Evolutionary conservation across 2,329 filamentous ascomycete species (phyloP), one percentile per base, ranked within the genome.

Genomic region (Fusarium praegraminearum): DNA sequence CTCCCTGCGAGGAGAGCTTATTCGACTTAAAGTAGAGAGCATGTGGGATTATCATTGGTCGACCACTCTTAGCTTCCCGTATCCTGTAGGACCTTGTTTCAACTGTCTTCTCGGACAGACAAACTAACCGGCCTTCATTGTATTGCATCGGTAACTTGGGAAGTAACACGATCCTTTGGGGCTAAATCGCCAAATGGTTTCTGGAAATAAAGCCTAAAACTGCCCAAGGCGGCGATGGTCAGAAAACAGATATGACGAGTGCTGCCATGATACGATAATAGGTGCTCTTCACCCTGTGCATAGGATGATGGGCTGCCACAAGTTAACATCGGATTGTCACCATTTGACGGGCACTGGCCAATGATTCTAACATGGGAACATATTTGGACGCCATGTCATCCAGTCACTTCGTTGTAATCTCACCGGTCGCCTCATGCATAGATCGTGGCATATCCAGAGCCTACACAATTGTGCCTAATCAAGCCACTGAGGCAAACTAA

Each of bases 371-470:
- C 18, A 61, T 38, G 28, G 44, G 40, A 44, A 30, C 20, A 62
- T 56, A 16, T 24, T 43, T 47, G 26, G n/a, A 69, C 30, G 36
- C 45, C 50, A 36, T 51, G 18, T 22, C 8, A 7, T 18, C 66
- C 56, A 58, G 51, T 67, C 11, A 55, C 28, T 40, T 12, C 10
- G 22, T 30, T 45, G 10, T 30, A 40, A 51, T 57, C 47, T 70
- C 56, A 62, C 47, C 51, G 36, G 32, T 7, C 49, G 32, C 24
- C 43, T 55, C 49, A 54, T 70, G 66, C 55, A 43, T 53, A 46
- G 26, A 43, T 62, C 61, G 61, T 69, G 66, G 61, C 65, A 69
- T 41, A 44, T 41, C 13, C 43, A 55, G 47, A 56, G 35, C 53
- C 60, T 56, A 51, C 56, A 33, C 43, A 54, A 43, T 50, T 36